Conservation (phyloP, 2,329 filamentous ascomycete genomes). For the Fusarium sp. region DNA sequence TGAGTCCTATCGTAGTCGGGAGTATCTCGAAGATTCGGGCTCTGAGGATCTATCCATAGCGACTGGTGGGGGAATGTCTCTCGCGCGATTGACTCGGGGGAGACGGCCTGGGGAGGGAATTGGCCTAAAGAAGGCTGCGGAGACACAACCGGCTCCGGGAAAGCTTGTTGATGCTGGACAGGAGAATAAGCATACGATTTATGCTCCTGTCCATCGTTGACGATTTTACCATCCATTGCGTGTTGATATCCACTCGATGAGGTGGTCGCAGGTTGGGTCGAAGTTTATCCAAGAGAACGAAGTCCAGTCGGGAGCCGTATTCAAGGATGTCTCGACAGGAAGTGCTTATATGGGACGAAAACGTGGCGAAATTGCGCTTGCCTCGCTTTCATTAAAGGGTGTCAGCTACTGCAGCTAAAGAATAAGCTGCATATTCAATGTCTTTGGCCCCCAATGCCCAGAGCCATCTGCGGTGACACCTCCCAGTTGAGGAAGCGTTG, state of each 20-base stretch:
- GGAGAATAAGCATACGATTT: background rate
- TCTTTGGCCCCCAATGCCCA: background rate
- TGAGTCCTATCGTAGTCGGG: slow-evolving; percentile 6
- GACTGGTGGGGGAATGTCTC: background rate
- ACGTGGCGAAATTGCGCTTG: background rate
- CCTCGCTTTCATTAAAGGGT: background rate
- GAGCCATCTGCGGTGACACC: background rate
- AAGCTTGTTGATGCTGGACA: slow-evolving; percentile 3
- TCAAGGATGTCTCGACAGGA: background rate
- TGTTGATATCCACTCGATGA: background rate
- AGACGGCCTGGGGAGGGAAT: background rate
- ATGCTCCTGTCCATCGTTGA: background rate
- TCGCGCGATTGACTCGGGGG: background rate
- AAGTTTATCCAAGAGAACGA: background rate
- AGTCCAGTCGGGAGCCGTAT: background rate
- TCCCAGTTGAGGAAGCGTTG: background rate
- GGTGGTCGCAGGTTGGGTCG: background rate
- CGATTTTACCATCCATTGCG: slow-evolving; percentile 15
- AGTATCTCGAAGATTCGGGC: slow-evolving; percentile 20
- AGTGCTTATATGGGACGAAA: slow-evolving; percentile 1
- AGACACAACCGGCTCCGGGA: background rate
- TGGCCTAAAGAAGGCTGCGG: slow-evolving; percentile 5
- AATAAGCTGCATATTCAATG: slow-evolving; percentile 10
- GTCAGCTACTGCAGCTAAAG: slow-evolving; percentile 9
- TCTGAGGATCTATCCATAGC: slow-evolving; percentile 25